Base-by-base conservation (phyloP, 805 yeast genomes). In the Maudiozyma barnettii region DNA sequence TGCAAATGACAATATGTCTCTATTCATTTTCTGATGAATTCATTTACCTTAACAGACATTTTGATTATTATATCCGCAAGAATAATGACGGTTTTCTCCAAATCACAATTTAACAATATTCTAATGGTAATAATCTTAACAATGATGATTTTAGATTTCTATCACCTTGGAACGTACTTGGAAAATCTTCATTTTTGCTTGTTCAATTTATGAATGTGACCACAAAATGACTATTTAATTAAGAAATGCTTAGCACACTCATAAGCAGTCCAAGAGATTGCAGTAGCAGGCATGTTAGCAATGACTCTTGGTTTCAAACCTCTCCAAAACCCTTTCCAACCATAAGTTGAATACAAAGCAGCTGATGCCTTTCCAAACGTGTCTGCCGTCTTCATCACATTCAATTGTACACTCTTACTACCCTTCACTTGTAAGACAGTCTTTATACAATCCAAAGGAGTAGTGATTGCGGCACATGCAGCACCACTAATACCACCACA, bases 191-290 rank as follows among this genome's bases (percentile, higher is more conserved):
- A 5, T 23, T 23, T 23, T 23, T 23, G 8, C 26, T n/a, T n/a
- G n/a, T n/a, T n/a, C n/a, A n/a, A n/a, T n/a, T n/a, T n/a, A 26
- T 26, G 30, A 4, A 26, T 14, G n/a, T 10, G 7, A 16, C 18
- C 9, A 14, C 36, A 14, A 14, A 33, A 31, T 2, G n/a, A 14
- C 36, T 33, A 16, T 33, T 33, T 22, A 31, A 6, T 44, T 40
- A 69, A 50, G 54, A 68, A 64, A 51, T 69, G 71, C 49, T 91
- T 91, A 40, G 96, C 97, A 91, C 90, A 86, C 65, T 91, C 99
- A 66, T 91, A 91, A 23, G 95, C 87, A 1, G 98, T 91, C 98
- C 98, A 91, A 54, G 95, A 82, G 51, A 91, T 89, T 19, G 98
- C 98, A 8, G 98, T 91, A 41, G 95, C 81, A 20, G 99, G 99